Percentiles rank a stretch among this genome's conserved stretches.
phyloP scores from a whole-genome alignment of 2,329 filamentous ascomycete species.

The Alternaria sp. region DNA sequence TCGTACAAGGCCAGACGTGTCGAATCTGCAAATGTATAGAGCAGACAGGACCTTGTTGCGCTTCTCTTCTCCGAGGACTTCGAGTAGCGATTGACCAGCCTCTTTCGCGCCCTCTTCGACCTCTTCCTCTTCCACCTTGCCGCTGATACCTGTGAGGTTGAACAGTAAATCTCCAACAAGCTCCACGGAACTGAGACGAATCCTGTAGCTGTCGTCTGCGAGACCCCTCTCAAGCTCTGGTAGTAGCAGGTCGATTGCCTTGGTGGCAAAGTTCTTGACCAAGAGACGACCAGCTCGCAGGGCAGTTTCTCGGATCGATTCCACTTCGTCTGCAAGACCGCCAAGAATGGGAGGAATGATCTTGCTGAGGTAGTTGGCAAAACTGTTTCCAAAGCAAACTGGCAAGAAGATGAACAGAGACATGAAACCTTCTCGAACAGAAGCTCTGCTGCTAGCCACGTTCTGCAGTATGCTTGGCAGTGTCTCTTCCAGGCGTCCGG shows the following conservation, averaged over 20 bases:
- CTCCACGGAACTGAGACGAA: slow-evolving; percentile 97
- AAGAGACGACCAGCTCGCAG: slow-evolving; percentile 89
- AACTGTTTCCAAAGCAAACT: slow-evolving; percentile 98
- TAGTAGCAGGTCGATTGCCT: slow-evolving; percentile 90
- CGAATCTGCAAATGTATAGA: slow-evolving; percentile 95
- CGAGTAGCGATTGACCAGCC: slow-evolving; percentile 89
- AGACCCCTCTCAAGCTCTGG: slow-evolving; percentile 95
- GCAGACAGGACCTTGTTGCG: slow-evolving; percentile 97
- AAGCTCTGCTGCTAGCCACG: slow-evolving; percentile 85
- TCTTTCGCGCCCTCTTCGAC: slow-evolving; percentile 83
- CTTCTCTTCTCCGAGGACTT: slow-evolving; percentile 93
- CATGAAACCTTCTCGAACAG: slow-evolving; percentile 98
- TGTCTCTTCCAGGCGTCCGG: slow-evolving; percentile 90
- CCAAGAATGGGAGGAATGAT: slow-evolving; percentile 96
- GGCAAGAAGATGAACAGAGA: slow-evolving; percentile 99
- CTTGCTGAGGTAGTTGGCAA: slow-evolving; percentile 90
- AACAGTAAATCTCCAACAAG: slow-evolving; percentile 95
- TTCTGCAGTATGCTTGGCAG: slow-evolving; percentile 96
- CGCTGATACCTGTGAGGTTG: slow-evolving; percentile 93
- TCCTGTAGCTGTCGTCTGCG: slow-evolving; percentile 96
- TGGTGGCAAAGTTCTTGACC: slow-evolving; percentile 97
- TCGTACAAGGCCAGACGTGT: slow-evolving; percentile 90
- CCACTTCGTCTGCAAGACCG: slow-evolving; percentile 92
- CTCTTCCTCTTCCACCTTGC: slow-evolving; percentile 75
- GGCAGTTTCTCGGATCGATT: slow-evolving; percentile 96